These are phyloP conservation scores for Nicotiana otophora DNA, from an alignment of 257 asterid species.

Conservation along the genomic window DNA sequence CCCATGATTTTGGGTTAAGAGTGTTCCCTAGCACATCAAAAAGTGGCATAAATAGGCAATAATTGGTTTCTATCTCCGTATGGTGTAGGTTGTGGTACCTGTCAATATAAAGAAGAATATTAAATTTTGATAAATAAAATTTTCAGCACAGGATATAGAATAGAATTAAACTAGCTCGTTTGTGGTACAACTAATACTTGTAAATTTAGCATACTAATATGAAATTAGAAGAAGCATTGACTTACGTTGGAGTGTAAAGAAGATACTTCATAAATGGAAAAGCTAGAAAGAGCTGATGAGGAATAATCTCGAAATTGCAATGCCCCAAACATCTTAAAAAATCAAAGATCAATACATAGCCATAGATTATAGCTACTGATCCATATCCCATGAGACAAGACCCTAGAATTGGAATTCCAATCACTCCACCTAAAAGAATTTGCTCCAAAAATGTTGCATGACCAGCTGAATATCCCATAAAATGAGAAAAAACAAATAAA, in stretches of 20 bases:
- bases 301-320: slow-evolving; percentile 71
- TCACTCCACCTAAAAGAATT: slow-evolving; percentile 42
- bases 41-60: slow-evolving; percentile 85
- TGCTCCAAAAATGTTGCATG: slow-evolving; percentile 73
- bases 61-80: slow-evolving; percentile 54
- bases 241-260: slow-evolving; percentile 83
- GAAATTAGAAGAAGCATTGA: background rate
- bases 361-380: slow-evolving; percentile 58
- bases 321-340: slow-evolving; percentile 75
- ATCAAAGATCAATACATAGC: slow-evolving; percentile 61
- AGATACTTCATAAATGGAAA: slow-evolving; percentile 59
- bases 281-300: slow-evolving; percentile 56
- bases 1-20: slow-evolving; percentile 70
- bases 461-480: slow-evolving; percentile 51
- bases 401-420: slow-evolving; percentile 66
- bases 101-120: slow-evolving; percentile 6
- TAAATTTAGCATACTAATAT: background rate
- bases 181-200: too few species aligned
- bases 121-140: background rate
- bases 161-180: too few species aligned
- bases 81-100: slow-evolving; percentile 82
- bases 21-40: slow-evolving; percentile 73
- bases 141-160: background rate
- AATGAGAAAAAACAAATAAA: background rate
- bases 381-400: slow-evolving; percentile 55